Percentiles rank a stretch among this genome's conserved stretches.
These are phyloP conservation scores for Bipolaris cookei DNA, from an alignment of 2,329 filamentous ascomycete species.

Conservation along the genomic window DNA sequence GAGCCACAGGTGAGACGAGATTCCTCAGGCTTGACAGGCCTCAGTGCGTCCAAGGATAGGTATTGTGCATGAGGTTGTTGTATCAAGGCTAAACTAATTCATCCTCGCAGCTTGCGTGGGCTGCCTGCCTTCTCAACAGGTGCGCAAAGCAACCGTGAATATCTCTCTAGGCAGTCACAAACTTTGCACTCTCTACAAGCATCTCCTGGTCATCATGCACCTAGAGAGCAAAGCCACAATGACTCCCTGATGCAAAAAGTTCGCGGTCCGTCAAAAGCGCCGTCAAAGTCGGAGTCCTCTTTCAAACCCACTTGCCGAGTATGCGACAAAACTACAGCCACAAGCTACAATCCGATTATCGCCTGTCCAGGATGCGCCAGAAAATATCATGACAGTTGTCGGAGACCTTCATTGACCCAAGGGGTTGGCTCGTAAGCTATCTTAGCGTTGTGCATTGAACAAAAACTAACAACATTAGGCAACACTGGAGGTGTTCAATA, in stretches of 20 bases:
- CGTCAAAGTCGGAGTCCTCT: constrained; percentile 6
- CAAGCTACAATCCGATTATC: constrained; percentile 37
- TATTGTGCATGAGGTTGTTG: not conserved
- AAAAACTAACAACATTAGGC: constrained; percentile 16
- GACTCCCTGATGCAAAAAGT: not conserved
- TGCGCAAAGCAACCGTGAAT: not conserved
- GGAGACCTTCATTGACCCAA: constrained; percentile 27
- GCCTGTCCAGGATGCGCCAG: constrained; percentile 43
- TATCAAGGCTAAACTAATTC: not conserved
- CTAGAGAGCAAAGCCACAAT: not conserved
- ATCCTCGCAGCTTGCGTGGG: not conserved
- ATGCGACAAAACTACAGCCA: constrained; percentile 35
- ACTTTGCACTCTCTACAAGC: not conserved
- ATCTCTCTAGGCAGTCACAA: not conserved
- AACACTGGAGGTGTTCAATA: constrained; percentile 19
- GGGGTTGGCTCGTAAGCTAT: constrained; percentile 19
- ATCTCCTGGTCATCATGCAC: not conserved
- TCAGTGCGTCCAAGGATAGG: not conserved
- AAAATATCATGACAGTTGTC: constrained; percentile 47
- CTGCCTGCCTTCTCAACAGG: not conserved
- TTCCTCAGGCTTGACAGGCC: too few species aligned
- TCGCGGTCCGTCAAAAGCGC: constrained; percentile 17
- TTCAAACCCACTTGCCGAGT: constrained; percentile 33
- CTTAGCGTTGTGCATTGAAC: not conserved
- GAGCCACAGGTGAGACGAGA: not conserved